Evolutionary conservation across 228 moss, liverwort and hornwort species (phyloP).

Genomic region (Sphagnum fallax): DNA sequence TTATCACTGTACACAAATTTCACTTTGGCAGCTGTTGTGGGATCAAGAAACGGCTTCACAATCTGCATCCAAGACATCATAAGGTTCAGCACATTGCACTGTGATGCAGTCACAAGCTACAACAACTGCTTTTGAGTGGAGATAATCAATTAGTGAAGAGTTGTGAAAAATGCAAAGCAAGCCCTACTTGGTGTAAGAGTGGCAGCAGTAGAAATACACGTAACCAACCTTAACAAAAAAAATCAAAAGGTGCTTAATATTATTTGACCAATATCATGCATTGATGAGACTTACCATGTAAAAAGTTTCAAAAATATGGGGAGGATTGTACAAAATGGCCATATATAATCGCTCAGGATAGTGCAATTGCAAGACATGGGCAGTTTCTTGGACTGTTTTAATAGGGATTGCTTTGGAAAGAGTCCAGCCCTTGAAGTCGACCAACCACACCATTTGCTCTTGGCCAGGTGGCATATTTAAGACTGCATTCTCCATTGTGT

Average conservation of each 20-base stretch:
- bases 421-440: slow-evolving; percentile 87
- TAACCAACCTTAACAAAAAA: too few relatives aligned
- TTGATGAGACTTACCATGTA: slow-evolving; percentile 40
- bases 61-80: slow-evolving; percentile 32
- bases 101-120: too few relatives aligned
- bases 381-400: slow-evolving; percentile 59
- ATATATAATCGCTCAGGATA: slow-evolving; percentile 74
- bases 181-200: too few relatives aligned
- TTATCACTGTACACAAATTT: slow-evolving; percentile 69
- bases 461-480: slow-evolving; percentile 58
- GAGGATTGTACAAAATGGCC: slow-evolving; percentile 66
- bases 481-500: slow-evolving; percentile 77
- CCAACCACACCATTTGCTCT: slow-evolving; percentile 93
- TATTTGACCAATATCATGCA: too few relatives aligned
- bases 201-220: too few relatives aligned
- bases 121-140: too few relatives aligned
- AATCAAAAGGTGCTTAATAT: too few relatives aligned
- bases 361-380: slow-evolving; percentile 70
- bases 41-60: slow-evolving; percentile 80
- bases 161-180: too few relatives aligned
- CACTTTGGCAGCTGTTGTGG: slow-evolving; percentile 65
- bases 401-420: slow-evolving; percentile 60
- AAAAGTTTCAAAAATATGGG: slow-evolving; percentile 71
- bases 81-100: too few relatives aligned
- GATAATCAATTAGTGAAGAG: too few relatives aligned